These are phyloP conservation scores for Closterium sp. DNA, from an alignment of 139 green algal genomes.

Conservation along the genomic window DNA sequence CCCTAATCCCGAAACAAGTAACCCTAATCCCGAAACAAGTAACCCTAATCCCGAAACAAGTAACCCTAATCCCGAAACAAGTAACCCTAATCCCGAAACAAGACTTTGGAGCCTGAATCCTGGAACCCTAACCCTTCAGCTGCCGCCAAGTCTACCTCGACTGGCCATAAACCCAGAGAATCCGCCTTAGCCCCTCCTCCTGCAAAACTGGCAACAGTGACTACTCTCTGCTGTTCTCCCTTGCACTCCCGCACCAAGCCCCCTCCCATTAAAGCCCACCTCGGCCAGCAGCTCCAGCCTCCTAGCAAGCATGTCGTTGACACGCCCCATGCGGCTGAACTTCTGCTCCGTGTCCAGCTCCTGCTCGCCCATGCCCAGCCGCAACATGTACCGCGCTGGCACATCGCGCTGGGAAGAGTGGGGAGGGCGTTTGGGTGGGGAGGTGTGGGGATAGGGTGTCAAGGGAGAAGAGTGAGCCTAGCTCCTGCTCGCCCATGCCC, in stretches of 20 bases:
- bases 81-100: no score
- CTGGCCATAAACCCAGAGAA: no score
- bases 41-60: no score
- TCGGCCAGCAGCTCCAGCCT: constrained; percentile 83
- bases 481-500: constrained; percentile 81
- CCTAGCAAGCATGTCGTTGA: constrained; percentile 92
- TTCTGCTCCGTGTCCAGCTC: constrained; percentile 87
- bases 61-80: no score
- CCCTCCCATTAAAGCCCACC: constrained; percentile 60
- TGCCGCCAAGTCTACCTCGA: no score
- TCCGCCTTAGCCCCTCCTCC: no score
- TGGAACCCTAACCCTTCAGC: no score
- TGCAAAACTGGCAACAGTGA: no score
- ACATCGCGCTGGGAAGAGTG: constrained; percentile 62
- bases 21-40: no score
- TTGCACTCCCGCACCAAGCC: background rate
- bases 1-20: no score
- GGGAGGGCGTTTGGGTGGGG: background rate
- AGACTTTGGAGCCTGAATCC: no score
- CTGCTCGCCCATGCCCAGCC: constrained; percentile 86
- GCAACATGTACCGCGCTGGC: constrained; percentile 83
- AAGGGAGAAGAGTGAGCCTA: constrained; percentile 39
- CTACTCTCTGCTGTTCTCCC: no score
- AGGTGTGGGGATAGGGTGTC: background rate
- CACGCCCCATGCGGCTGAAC: constrained; percentile 81